Percentiles rank a stretch among this genome's conserved stretches.
These are phyloP conservation scores for Aspergillus costaricaensis DNA, from an alignment of 2,329 filamentous ascomycete species.

Conservation along the genomic window DNA sequence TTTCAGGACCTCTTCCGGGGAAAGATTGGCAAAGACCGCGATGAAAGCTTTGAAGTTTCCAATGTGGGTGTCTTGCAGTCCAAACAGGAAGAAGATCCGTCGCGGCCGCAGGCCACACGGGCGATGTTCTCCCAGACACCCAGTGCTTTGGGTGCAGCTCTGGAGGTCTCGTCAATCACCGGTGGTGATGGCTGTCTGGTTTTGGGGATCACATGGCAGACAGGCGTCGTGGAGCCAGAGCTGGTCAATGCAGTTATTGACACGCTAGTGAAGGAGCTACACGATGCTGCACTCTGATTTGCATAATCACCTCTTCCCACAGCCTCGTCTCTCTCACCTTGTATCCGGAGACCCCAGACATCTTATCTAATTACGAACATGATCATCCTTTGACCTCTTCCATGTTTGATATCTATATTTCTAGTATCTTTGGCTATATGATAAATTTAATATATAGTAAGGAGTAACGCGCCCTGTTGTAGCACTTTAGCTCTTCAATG, in stretches of 20 bases:
- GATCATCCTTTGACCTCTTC: too few relatives aligned
- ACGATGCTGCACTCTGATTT: background rate
- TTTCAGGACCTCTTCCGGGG: slow-evolving; percentile 39
- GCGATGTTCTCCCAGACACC: slow-evolving; percentile 51
- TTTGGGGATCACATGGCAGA: slow-evolving; percentile 46
- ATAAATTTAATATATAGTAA: too few relatives aligned
- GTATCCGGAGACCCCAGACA: too few relatives aligned
- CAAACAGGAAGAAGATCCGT: slow-evolving; percentile 7
- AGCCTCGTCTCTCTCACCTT: too few relatives aligned
- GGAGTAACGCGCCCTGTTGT: too few relatives aligned
- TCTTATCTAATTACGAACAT: too few relatives aligned
- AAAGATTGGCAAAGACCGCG: slow-evolving; percentile 43
- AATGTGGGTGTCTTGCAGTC: slow-evolving; percentile 46
- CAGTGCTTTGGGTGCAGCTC: slow-evolving; percentile 39
- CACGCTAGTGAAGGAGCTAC: slow-evolving; percentile 20
- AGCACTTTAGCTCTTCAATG: too few relatives aligned
- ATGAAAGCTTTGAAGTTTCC: slow-evolving; percentile 47
- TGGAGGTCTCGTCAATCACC: slow-evolving; percentile 45
- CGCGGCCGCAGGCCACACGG: slow-evolving; percentile 36
- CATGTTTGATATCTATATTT: too few relatives aligned
- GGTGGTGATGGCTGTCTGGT: slow-evolving; percentile 48
- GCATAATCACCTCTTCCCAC: too few relatives aligned
- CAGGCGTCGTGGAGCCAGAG: slow-evolving; percentile 36
- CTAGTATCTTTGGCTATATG: too few relatives aligned
- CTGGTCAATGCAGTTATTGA: slow-evolving; percentile 25